Conservation (phyloP, 257 asterid genomes). For the Solanum sparsipilum region DNA sequence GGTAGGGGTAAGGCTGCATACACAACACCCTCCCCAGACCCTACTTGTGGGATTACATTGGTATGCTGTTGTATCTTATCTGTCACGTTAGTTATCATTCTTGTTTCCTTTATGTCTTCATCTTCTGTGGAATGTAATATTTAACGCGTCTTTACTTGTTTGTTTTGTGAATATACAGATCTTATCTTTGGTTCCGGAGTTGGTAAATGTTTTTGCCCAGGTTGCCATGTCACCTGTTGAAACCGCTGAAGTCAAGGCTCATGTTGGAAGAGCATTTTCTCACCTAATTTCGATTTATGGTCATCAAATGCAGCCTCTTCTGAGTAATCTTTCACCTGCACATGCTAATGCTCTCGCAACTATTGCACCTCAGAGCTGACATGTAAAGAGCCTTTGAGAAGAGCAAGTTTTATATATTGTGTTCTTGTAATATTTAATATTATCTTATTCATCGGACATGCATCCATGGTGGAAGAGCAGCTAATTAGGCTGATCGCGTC, state of each 20-base stretch:
- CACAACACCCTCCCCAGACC: background rate
- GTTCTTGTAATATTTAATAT: background rate
- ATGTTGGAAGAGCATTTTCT: conserved; percentile 85
- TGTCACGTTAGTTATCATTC: background rate
- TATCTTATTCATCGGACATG: background rate
- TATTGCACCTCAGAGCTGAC: conserved; percentile 70
- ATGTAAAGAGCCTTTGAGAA: background rate
- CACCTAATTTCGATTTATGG: conserved; percentile 79
- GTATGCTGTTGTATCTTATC: background rate
- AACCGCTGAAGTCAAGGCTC: conserved; percentile 74
- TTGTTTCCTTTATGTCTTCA: background rate
- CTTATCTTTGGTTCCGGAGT: conserved; percentile 59
- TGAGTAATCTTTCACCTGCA: conserved; percentile 72
- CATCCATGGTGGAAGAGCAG: conserved; percentile 5
- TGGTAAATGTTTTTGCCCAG: conserved; percentile 85
- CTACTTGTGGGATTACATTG: background rate
- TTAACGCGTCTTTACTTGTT: background rate
- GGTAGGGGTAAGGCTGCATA: background rate
- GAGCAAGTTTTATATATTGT: background rate
- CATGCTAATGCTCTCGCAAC: conserved; percentile 88
- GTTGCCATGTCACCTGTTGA: conserved; percentile 75
- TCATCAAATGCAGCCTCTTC: conserved; percentile 86
- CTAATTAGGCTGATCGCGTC: background rate
- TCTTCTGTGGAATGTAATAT: background rate
- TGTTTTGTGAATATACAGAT: conserved; percentile 38